Percentiles rank a stretch among this genome's conserved stretches.
Evolutionary conservation across 1,284 basidiomycete species (phyloP).

Genomic region (Cutaneotrichosporon spelunceum): DNA sequence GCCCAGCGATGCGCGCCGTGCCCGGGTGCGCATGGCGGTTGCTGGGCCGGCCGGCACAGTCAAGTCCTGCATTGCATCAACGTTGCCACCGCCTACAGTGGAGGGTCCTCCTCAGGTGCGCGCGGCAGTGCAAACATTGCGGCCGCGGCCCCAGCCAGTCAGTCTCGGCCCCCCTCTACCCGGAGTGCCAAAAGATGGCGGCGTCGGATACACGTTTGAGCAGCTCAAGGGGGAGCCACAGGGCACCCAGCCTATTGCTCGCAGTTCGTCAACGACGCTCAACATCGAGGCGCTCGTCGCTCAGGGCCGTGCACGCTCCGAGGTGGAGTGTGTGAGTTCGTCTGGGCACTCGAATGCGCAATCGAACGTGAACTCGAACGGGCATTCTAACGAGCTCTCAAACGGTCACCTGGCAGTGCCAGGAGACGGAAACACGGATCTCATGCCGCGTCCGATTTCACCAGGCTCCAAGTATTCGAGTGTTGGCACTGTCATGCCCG

Average conservation of each 20-base stretch:
- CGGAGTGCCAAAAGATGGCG: neutral
- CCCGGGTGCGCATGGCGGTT: neutral
- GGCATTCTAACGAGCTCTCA: neutral
- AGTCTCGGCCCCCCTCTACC: neutral
- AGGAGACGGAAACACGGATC: slow-evolving; percentile 19
- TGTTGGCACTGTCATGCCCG: neutral
- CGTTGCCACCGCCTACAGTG: neutral
- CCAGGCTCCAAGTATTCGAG: slow-evolving; percentile 19
- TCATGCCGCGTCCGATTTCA: slow-evolving; percentile 13
- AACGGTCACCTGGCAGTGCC: slow-evolving; percentile 7
- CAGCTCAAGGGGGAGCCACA: slow-evolving; percentile 8
- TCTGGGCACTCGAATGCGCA: neutral
- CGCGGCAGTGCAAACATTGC: neutral
- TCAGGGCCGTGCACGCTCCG: slow-evolving; percentile 3
- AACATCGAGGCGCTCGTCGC: slow-evolving; percentile 39
- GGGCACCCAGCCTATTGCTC: slow-evolving; percentile 16
- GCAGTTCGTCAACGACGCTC: slow-evolving; percentile 41
- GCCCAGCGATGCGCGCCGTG: slow-evolving; percentile 33
- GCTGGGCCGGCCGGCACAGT: neutral
- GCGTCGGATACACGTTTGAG: slow-evolving; percentile 11
- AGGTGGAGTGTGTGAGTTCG: slow-evolving; percentile 22
- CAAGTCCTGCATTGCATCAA: neutral
- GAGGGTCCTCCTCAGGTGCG: neutral
- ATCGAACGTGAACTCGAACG: slow-evolving; percentile 13
- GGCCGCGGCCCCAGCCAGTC: neutral